These are phyloP conservation scores for Colletotrichum camelliae DNA, from an alignment of 2,329 filamentous ascomycete genomes.

Conservation along the genomic window DNA sequence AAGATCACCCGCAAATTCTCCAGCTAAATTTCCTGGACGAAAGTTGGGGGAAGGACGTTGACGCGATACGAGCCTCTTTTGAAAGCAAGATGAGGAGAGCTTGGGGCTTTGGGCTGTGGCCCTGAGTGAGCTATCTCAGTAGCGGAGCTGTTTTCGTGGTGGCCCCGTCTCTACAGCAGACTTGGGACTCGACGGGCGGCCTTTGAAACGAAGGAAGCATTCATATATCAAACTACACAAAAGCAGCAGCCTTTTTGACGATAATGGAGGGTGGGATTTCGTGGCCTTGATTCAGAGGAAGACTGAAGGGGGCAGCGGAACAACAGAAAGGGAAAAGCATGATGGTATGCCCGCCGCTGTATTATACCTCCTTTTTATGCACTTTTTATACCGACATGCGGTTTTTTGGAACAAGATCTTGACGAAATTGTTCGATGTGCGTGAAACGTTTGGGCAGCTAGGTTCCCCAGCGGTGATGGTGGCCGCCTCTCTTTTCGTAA, in stretches of 20 bases:
- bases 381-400: neutral
- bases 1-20: conserved; percentile 92
- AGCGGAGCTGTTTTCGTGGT: neutral
- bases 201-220: neutral
- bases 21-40: conserved; percentile 46
- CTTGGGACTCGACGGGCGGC: neutral
- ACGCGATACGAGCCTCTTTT: neutral
- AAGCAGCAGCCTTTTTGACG: conserved; percentile 11
- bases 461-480: neutral
- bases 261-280: conserved; percentile 18
- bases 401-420: neutral
- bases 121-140: neutral
- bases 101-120: neutral
- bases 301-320: neutral
- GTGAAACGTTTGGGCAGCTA: neutral
- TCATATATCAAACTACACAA: neutral
- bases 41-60: neutral
- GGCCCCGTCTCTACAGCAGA: neutral
- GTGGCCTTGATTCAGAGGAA: neutral
- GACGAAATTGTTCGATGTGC: neutral
- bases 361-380: conserved; percentile 19
- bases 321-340: neutral
- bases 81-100: neutral
- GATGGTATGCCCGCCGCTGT: conserved; percentile 18
- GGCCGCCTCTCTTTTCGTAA: neutral